phyloP scores from a whole-genome alignment of 768 basidiomycete species.

The Pluteus cervinus region DNA sequence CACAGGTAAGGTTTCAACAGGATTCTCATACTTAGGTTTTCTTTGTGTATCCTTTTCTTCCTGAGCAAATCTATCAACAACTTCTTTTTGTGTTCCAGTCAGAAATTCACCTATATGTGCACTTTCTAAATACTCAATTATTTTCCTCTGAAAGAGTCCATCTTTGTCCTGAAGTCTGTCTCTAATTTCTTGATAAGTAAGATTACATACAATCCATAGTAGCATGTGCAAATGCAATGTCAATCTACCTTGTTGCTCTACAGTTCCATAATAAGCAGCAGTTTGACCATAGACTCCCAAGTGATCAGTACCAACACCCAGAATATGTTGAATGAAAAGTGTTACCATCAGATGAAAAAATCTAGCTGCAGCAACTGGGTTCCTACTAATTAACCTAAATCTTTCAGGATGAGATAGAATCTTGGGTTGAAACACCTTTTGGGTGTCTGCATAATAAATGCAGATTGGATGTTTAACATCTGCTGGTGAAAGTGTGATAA shows the following conservation, averaged over 20 bases:
- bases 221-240: constrained; percentile 25
- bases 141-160: constrained; percentile 12
- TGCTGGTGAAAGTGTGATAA: constrained; percentile 1
- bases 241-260: constrained; percentile 24
- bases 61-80: constrained; percentile 9
- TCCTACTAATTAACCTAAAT: constrained; percentile 5
- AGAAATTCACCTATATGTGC: too few species aligned
- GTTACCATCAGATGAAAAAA: constrained; percentile 19
- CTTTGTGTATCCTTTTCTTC: too few species aligned
- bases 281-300: constrained; percentile 15
- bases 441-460: constrained; percentile 20
- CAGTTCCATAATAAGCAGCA: constrained; percentile 21
- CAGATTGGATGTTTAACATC: constrained; percentile 22
- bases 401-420: constrained; percentile 3
- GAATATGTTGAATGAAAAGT: constrained; percentile 1
- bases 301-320: constrained; percentile 6
- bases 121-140: constrained; percentile 20
- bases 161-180: constrained; percentile 16
- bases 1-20: too few species aligned
- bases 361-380: constrained; percentile 18
- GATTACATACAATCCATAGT: constrained; percentile 20
- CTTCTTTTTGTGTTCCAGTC: constrained; percentile 17
- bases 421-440: constrained; percentile 2
- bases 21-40: too few species aligned
- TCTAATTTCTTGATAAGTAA: constrained; percentile 26